phyloP scores from a whole-genome alignment of 495 filamentous ascomycete genomes.

The Xeromyces bisporus region DNA sequence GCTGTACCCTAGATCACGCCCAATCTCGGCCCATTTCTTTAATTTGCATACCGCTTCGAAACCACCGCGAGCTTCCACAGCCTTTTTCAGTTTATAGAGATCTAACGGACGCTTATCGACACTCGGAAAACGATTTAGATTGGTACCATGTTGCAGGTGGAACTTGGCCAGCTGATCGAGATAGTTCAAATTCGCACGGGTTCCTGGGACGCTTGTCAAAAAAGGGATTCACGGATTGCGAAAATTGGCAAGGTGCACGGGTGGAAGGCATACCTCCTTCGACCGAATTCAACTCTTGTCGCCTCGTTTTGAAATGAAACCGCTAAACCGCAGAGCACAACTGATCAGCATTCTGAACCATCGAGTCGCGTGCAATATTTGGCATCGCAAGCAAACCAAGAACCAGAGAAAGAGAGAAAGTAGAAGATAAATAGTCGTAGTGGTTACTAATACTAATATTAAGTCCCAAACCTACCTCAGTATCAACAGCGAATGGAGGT shows the following conservation, averaged over 20 bases:
- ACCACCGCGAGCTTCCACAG: conserved; percentile 80
- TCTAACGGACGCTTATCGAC: conserved; percentile 97
- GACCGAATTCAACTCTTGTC: conserved; percentile 94
- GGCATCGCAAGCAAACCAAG: not conserved
- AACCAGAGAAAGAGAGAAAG: not conserved
- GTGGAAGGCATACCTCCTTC: conserved; percentile 97
- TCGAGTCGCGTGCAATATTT: not conserved
- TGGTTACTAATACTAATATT: too few relatives aligned
- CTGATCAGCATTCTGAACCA: not conserved
- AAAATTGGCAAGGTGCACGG: conserved; percentile 17
- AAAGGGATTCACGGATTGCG: too few relatives aligned
- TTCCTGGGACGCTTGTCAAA: conserved; percentile 52
- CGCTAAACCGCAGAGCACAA: conserved; percentile 37
- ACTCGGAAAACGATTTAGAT: conserved; percentile 82
- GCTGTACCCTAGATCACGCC: conserved; percentile 90
- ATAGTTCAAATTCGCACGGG: conserved; percentile 88
- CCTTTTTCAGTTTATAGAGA: conserved; percentile 90
- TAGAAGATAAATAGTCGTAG: too few relatives aligned
- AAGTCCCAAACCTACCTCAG: conserved; percentile 54
- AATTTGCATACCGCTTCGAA: conserved; percentile 92
- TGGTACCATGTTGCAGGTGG: conserved; percentile 91
- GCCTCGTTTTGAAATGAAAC: conserved; percentile 92
- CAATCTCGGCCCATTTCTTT: conserved; percentile 99
- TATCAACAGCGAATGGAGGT: conserved; percentile 88
- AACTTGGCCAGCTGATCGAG: conserved; percentile 90